Percentiles rank a stretch among this genome's conserved stretches.
Evolutionary conservation across 441 rosid genomes (phyloP).

Genomic region (Corymbia citriodora): DNA sequence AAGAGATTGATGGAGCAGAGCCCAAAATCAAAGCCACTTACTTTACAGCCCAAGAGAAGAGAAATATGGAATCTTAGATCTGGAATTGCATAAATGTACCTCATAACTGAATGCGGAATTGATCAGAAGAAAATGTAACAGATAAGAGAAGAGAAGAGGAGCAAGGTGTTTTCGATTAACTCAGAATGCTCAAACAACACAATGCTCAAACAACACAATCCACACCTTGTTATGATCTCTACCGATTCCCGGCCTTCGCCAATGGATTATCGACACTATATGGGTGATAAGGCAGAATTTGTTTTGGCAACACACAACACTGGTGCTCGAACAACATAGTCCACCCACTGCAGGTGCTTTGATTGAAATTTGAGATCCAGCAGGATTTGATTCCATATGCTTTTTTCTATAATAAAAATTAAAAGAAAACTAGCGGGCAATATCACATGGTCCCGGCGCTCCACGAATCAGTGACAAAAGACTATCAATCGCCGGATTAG

Average conservation of each 20-base stretch:
- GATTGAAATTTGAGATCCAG: neutral
- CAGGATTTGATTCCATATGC: neutral
- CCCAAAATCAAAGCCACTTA: neutral
- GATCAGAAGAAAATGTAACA: neutral
- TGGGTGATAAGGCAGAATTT: neutral
- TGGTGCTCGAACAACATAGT: neutral
- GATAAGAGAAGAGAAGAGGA: neutral
- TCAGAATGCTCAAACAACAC: neutral
- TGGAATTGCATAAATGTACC: neutral
- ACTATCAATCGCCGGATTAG: neutral
- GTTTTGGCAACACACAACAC: neutral
- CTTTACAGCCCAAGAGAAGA: neutral
- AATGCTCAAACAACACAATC: neutral
- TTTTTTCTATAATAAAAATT: neutral
- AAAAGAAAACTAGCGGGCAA: neutral
- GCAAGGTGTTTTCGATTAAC: neutral
- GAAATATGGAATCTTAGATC: neutral
- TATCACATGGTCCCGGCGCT: neutral
- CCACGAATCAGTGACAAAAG: neutral
- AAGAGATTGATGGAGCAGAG: neutral
- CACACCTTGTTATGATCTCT: neutral
- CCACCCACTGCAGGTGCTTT: neutral
- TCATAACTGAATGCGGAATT: neutral
- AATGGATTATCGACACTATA: neutral
- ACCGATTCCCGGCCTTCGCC: neutral